Conservation (phyloP, 2,329 filamentous ascomycete genomes). For the Bipolaris cookei region DNA sequence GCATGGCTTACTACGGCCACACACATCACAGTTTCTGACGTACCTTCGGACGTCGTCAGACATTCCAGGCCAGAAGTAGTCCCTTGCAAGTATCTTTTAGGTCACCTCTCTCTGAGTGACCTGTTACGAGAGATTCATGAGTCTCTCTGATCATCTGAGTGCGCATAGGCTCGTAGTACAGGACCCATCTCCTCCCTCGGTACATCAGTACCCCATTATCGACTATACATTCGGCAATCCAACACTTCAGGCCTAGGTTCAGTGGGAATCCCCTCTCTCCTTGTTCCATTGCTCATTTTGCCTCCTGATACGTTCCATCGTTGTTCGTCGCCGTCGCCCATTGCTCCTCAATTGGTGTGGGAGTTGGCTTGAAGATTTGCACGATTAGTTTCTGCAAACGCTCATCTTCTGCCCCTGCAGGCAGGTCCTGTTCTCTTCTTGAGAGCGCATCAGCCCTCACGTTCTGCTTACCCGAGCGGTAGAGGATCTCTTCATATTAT, state of each 20-base stretch:
- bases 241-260: background rate
- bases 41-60: background rate
- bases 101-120: background rate
- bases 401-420: background rate
- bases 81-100: background rate
- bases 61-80: background rate
- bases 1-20: background rate
- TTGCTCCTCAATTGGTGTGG: no score
- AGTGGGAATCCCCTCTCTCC: background rate
- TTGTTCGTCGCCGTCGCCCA: background rate
- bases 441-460: conserved; percentile 1
- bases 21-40: background rate
- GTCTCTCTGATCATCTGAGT: background rate
- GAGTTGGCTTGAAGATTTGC: background rate
- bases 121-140: background rate
- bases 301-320: background rate
- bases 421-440: conserved; percentile 4
- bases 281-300: background rate
- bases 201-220: background rate
- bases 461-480: background rate
- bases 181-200: background rate
- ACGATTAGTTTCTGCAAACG: background rate
- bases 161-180: background rate
- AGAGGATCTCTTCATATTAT: conserved; percentile 5
- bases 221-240: background rate